A percentile compares a stretch with the other conserved stretches of the same genome.
Conservation (phyloP, 257 asterid species). For the Linderniella brevidens region DNA sequence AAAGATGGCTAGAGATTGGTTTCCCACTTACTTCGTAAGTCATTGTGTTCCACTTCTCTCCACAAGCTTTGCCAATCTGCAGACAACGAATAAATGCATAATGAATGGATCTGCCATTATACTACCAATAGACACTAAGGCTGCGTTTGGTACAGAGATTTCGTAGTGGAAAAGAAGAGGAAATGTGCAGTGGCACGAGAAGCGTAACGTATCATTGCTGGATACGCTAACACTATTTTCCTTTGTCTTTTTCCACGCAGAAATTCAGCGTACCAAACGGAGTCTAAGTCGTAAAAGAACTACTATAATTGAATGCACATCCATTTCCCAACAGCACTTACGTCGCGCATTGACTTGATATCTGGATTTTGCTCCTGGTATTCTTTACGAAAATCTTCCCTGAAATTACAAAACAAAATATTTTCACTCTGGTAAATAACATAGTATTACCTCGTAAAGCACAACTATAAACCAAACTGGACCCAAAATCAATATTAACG, state of each 20-base stretch:
- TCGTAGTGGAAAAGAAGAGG: too few relatives aligned
- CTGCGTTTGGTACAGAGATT: too few relatives aligned
- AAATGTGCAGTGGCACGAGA: too few relatives aligned
- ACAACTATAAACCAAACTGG: neutral
- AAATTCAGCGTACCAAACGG: too few relatives aligned
- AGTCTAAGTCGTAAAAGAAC: neutral
- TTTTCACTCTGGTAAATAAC: neutral
- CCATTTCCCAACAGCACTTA: constrained; percentile 15
- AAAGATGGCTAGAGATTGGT: neutral
- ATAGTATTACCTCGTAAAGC: neutral
- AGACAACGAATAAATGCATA: constrained; percentile 10
- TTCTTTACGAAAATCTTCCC: constrained; percentile 96
- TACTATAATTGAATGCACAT: neutral
- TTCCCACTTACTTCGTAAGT: constrained; percentile 55
- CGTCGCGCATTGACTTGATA: constrained; percentile 86
- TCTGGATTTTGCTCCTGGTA: constrained; percentile 72
- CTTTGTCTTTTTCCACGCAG: too few relatives aligned
- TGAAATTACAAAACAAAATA: constrained; percentile 13
- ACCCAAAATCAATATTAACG: neutral
- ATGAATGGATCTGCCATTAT: neutral
- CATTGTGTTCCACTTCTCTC: constrained; percentile 94
- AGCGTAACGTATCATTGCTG: too few relatives aligned
- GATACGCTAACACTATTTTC: too few relatives aligned
- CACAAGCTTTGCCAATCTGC: constrained; percentile 95
- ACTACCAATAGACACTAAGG: constrained; percentile 8